Evolutionary conservation across 2,329 filamentous ascomycete species (phyloP).

Genomic region (Ophiostoma sp.): DNA sequence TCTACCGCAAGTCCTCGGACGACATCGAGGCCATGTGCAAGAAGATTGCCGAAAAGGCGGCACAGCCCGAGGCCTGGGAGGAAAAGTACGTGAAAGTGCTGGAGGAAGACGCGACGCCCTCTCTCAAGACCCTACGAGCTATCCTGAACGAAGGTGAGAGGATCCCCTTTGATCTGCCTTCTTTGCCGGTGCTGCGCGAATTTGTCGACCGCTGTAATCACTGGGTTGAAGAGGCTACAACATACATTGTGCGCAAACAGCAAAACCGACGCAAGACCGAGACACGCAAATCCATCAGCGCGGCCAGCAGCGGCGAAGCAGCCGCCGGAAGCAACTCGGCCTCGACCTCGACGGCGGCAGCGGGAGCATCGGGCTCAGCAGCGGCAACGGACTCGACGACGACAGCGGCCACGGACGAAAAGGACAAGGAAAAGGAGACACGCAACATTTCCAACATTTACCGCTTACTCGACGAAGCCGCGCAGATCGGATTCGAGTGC

Average conservation of each 20-base stretch:
- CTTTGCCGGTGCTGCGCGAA: conserved; percentile 75
- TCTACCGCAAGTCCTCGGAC: conserved; percentile 75
- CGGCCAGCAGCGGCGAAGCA: conserved; percentile 34
- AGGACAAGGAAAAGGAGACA: conserved; percentile 65
- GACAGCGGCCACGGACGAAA: neutral
- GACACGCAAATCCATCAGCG: conserved; percentile 66
- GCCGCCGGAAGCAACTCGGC: neutral
- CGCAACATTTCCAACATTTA: conserved; percentile 88
- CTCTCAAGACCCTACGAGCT: conserved; percentile 80
- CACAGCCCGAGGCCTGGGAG: conserved; percentile 83
- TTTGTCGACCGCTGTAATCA: conserved; percentile 97
- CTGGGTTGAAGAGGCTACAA: conserved; percentile 96
- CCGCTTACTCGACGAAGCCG: conserved; percentile 78
- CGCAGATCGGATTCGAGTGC: conserved; percentile 88
- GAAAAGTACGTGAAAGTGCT: conserved; percentile 84
- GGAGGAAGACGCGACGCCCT: conserved; percentile 79
- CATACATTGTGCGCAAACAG: conserved; percentile 95
- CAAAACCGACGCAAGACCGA: conserved; percentile 96
- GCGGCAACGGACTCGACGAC: conserved; percentile 54
- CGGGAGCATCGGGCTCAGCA: conserved; percentile 46
- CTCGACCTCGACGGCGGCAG: conserved; percentile 48
- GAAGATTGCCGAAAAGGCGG: conserved; percentile 83
- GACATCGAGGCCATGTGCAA: conserved; percentile 65
- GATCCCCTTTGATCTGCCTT: conserved; percentile 85
- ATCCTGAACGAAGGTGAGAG: conserved; percentile 92